Conservation (phyloP, 2,329 filamentous ascomycete genomes). For the Fusarium staphyleae region DNA sequence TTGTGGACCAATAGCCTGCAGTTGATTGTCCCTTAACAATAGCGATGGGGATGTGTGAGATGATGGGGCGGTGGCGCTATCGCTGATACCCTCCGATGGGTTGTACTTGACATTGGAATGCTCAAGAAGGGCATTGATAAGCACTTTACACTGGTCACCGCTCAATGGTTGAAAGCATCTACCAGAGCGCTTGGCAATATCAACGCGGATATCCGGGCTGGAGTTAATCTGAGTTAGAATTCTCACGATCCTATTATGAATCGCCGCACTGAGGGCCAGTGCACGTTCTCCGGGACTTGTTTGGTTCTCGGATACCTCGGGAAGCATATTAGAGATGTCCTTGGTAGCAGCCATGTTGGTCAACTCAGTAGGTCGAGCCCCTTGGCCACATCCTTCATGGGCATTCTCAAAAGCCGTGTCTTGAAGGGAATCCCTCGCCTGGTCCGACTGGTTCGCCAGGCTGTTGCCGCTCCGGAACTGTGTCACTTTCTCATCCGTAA, state of each 20-base stretch:
- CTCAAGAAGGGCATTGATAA: not conserved
- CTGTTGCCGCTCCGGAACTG: not conserved
- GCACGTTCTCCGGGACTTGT: not conserved
- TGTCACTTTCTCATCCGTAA: not conserved
- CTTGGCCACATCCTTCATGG: not conserved
- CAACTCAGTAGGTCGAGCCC: not conserved
- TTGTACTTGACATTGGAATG: not conserved
- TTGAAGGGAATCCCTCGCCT: not conserved
- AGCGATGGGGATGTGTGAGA: too few species aligned
- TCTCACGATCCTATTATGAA: not conserved
- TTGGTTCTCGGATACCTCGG: not conserved
- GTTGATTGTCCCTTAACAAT: not conserved
- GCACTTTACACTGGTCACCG: too few species aligned
- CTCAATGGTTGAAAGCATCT: not conserved
- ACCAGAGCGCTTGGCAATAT: not conserved
- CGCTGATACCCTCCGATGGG: not conserved
- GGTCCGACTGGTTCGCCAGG: not conserved
- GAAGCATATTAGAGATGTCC: not conserved
- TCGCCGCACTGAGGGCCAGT: not conserved
- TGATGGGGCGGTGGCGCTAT: not conserved
- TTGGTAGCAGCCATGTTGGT: not conserved
- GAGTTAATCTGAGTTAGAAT: not conserved
- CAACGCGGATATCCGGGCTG: not conserved
- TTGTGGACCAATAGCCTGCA: not conserved
- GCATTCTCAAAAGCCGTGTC: not conserved